phyloP scores from a whole-genome alignment of 768 basidiomycete genomes.

The Lactarius vividus region DNA sequence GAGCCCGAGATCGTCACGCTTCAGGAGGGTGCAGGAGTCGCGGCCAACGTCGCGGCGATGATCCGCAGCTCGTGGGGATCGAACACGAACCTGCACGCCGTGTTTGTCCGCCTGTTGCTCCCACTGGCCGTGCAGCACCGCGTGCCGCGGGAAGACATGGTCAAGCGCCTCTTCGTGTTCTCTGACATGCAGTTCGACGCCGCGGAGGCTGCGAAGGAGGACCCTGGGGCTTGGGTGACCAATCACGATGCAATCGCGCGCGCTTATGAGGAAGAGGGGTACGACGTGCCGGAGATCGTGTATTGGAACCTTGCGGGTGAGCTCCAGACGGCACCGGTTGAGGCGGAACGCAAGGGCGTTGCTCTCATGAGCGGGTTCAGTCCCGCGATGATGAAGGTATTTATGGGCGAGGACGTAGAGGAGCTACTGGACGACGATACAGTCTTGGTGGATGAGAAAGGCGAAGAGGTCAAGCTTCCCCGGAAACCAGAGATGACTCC shows the following conservation, averaged over 20 bases:
- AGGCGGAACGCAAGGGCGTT: conserved; percentile 54
- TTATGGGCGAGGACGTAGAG: conserved; percentile 53
- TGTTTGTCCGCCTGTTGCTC: conserved; percentile 61
- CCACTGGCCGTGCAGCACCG: conserved; percentile 55
- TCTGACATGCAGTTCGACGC: conserved; percentile 77
- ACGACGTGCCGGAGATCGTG: conserved; percentile 69
- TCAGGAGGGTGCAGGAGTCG: conserved; percentile 42
- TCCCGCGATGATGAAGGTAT: conserved; percentile 65
- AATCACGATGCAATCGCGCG: conserved; percentile 56
- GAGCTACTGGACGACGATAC: conserved; percentile 34
- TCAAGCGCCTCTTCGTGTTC: conserved; percentile 73
- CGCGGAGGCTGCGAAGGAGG: conserved; percentile 7
- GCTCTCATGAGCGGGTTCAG: conserved; percentile 71
- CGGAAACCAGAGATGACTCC: conserved; percentile 38
- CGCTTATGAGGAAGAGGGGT: conserved; percentile 59
- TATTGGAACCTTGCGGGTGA: conserved; percentile 59
- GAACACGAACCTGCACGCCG: conserved; percentile 62
- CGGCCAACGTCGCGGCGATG: conserved; percentile 41
- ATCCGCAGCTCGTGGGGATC: conserved; percentile 42
- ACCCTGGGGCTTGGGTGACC: conserved; percentile 49
- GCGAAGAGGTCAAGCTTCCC: conserved; percentile 34
- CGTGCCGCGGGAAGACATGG: conserved; percentile 66
- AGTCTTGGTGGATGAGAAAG: conserved; percentile 37
- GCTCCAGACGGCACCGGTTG: conserved; percentile 45
- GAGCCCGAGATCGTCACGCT: conserved; percentile 49